Conservation (phyloP, 352 stramenopile genomes). For the Globisporangium emineosum region DNA sequence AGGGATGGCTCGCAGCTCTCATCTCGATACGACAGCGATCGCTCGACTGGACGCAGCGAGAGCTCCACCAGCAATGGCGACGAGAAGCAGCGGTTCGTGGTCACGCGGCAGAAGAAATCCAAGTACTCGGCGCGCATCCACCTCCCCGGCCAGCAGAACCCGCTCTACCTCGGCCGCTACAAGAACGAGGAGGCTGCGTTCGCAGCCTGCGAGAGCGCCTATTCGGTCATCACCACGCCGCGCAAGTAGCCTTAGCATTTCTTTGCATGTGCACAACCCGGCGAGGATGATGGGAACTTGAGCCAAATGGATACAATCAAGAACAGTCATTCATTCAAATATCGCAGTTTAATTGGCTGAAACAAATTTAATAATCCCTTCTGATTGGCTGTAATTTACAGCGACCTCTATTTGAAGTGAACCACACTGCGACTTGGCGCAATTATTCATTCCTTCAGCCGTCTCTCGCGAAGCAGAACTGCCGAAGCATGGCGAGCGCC, state of each 20-base stretch:
- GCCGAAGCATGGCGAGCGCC: not conserved
- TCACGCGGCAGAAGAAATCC: slow-evolving; percentile 57
- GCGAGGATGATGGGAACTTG: too few species aligned
- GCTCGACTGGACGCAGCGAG: slow-evolving; percentile 13
- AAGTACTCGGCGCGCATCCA: slow-evolving; percentile 61
- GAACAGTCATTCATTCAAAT: too few species aligned
- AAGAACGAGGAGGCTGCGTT: slow-evolving; percentile 58
- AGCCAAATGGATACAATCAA: too few species aligned
- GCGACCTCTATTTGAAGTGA: too few species aligned
- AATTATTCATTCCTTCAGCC: too few species aligned
- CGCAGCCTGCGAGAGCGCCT: slow-evolving; percentile 57
- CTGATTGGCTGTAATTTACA: too few species aligned
- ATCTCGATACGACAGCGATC: slow-evolving; percentile 13
- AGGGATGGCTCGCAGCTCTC: slow-evolving; percentile 19
- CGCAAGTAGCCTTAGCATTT: slow-evolving; percentile 52
- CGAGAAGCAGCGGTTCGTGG: slow-evolving; percentile 37
- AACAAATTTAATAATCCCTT: too few species aligned
- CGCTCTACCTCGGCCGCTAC: slow-evolving; percentile 66
- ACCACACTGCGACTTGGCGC: too few species aligned
- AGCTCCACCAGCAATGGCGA: slow-evolving; percentile 13
- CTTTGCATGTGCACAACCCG: too few species aligned
- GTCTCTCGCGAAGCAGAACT: not conserved
- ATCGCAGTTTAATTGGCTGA: too few species aligned
- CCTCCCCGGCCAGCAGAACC: slow-evolving; percentile 51
- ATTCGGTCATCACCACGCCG: slow-evolving; percentile 49